phyloP scores from a whole-genome alignment of 2,329 filamentous ascomycete species.

The Venturia carpophila region DNA sequence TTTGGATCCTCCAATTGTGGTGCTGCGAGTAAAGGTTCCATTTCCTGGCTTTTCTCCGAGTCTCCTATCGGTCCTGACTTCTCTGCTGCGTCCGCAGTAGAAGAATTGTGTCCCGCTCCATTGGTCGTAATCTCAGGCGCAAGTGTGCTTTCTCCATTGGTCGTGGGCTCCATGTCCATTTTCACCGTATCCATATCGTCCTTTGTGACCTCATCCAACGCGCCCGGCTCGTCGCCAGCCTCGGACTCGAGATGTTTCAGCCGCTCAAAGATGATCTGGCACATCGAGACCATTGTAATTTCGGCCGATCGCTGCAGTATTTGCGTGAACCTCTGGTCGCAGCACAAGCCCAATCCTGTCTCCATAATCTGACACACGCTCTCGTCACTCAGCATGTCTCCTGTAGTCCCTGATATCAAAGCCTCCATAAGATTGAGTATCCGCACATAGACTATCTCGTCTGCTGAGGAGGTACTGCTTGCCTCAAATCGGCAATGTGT shows the following conservation, averaged over 20 bases:
- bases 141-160: conserved; percentile 43
- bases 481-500: conserved; percentile 98
- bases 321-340: conserved; percentile 83
- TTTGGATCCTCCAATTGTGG: conserved; percentile 15
- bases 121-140: not conserved
- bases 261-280: conserved; percentile 93
- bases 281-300: conserved; percentile 98
- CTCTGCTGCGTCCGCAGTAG: not conserved
- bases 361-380: conserved; percentile 99
- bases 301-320: conserved; percentile 85
- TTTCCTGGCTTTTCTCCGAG: conserved; percentile 13
- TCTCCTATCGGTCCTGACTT: not conserved
- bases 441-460: conserved; percentile 89
- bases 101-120: not conserved
- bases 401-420: conserved; percentile 90
- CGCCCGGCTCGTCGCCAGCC: conserved; percentile 57
- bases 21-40: conserved; percentile 8
- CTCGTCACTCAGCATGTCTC: conserved; percentile 90
- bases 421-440: conserved; percentile 97
- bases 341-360: conserved; percentile 93
- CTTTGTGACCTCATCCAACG: conserved; percentile 57
- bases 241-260: conserved; percentile 80
- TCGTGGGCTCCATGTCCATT: conserved; percentile 54
- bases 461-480: conserved; percentile 74
- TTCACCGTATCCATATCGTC: conserved; percentile 68